Evolutionary conservation across 192 early-diverging fungal genomes (phyloP), one percentile per base, ranked within the genome.

Genomic region (Globomyces pollinis-pini): DNA sequence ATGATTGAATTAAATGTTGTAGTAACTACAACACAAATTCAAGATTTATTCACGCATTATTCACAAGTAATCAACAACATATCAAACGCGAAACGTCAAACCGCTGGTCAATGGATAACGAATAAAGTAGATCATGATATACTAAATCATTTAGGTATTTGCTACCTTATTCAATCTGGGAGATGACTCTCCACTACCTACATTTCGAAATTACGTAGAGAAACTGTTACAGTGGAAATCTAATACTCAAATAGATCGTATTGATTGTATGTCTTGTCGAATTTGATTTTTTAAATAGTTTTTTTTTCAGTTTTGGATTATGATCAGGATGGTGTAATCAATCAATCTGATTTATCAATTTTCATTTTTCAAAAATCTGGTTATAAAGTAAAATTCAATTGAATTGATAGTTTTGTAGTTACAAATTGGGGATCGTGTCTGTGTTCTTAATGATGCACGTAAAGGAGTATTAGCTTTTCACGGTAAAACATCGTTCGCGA

Each of bases 241-340:
- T 8, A 41, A 23, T 41, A 34, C 55, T 15, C 36, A 57, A 2
- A 33, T 6, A 24, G 55, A 39, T 8, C 45, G 7, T 12, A 29
- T n/a, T 12, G 21, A 21, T 24, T 49, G 12, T 49, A n/a, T 12
- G 45, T 12, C 18, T 12, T 49, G 7, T 49, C 45, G 12, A 6
- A 9, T 24, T 8, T 23, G 20, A 29, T 24, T 49, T 6, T 11
- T 49, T n/a, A 9, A 21, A 29, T 49, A 24, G 45, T 29, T 13
- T 33, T 15, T 21, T 57, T 57, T 57, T 6, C 12, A 18, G 28
- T 57, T 8, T 24, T 57, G 8, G 38, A 57, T 16, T 57, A 57
- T 16, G 41, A 57, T 20, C 11, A 39, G 21, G 55, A 57, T 31
- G 21, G 2, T 1, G 11, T 33, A 7, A 13, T 57, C 15, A 57